A percentile compares a stretch with the other conserved stretches of the same genome.
phyloP scores from a whole-genome alignment of 768 basidiomycete species.

The Pulveroboletus sp. region DNA sequence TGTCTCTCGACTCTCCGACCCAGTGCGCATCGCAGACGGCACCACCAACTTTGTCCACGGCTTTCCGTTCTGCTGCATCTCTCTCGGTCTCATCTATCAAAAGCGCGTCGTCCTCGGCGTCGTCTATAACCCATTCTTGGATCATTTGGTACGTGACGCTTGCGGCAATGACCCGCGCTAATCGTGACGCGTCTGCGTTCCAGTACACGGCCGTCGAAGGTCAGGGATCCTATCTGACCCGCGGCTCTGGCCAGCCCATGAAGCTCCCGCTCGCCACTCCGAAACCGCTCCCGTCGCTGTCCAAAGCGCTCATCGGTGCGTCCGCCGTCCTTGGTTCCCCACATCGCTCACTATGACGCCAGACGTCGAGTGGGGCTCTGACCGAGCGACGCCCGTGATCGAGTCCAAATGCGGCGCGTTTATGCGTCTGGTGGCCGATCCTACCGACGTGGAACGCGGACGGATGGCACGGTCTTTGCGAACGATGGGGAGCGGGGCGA shows the following conservation, averaged over 20 bases:
- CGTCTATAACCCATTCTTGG: conserved; percentile 87
- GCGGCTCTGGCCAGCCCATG: conserved; percentile 38
- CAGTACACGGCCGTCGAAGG: conserved; percentile 77
- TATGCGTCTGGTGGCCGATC: conserved; percentile 68
- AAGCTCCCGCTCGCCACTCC: conserved; percentile 64
- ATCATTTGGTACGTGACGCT: conserved; percentile 60
- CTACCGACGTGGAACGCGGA: conserved; percentile 51
- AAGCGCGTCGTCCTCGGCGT: conserved; percentile 81
- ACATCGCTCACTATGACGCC: conserved; percentile 1
- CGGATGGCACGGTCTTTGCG: conserved; percentile 83
- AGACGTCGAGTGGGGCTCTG: conserved; percentile 89
- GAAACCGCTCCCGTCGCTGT: conserved; percentile 62
- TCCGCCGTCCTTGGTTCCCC: not conserved
- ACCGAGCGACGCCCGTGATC: conserved; percentile 56
- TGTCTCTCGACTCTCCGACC: not conserved
- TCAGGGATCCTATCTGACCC: conserved; percentile 72
- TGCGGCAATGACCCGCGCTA: not conserved
- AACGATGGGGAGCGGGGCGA: conserved; percentile 76
- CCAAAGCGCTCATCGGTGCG: conserved; percentile 67
- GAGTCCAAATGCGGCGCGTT: conserved; percentile 63
- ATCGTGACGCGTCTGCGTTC: not conserved
- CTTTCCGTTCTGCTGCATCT: conserved; percentile 86
- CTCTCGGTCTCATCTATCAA: conserved; percentile 81
- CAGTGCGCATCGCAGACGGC: conserved; percentile 50
- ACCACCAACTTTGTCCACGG: conserved; percentile 86